phyloP scores from a whole-genome alignment of 2,329 filamentous ascomycete genomes.

The Metarhizium guizhouense region DNA sequence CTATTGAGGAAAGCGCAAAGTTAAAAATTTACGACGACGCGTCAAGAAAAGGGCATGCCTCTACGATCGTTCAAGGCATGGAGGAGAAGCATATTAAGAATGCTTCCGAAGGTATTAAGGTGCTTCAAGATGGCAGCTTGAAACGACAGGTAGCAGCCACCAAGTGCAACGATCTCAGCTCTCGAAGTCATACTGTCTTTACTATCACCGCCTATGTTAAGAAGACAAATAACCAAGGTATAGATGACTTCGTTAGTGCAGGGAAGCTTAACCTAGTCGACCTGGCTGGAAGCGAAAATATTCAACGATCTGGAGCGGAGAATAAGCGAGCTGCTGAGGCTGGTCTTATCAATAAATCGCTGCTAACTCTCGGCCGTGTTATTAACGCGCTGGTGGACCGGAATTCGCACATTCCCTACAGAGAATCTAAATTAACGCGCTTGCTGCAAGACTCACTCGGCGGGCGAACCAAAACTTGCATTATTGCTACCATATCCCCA shows the following conservation, averaged over 20 bases:
- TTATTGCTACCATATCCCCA: slow-evolving; percentile 92
- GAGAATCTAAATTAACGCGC: slow-evolving; percentile 93
- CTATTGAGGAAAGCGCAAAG: slow-evolving; percentile 72
- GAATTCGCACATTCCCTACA: slow-evolving; percentile 76
- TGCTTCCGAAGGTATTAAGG: slow-evolving; percentile 76
- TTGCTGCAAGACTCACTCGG: slow-evolving; percentile 94
- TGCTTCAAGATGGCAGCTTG: slow-evolving; percentile 81
- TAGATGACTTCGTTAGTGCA: slow-evolving; percentile 80
- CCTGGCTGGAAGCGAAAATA: slow-evolving; percentile 94
- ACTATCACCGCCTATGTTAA: slow-evolving; percentile 91
- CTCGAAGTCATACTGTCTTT: slow-evolving; percentile 93
- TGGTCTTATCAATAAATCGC: slow-evolving; percentile 94
- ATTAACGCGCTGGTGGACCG: slow-evolving; percentile 96
- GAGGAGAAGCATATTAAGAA: slow-evolving; percentile 89
- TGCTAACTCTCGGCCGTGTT: slow-evolving; percentile 88
- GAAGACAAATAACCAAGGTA: slow-evolving; percentile 67
- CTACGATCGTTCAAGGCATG: slow-evolving; percentile 92
- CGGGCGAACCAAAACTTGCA: slow-evolving; percentile 94
- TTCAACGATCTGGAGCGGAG: slow-evolving; percentile 91
- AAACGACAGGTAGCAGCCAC: slow-evolving; percentile 97
- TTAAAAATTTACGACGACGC: slow-evolving; percentile 94
- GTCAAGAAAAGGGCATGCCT: slow-evolving; percentile 72
- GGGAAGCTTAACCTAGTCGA: slow-evolving; percentile 96
- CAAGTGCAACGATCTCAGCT: slow-evolving; percentile 98
- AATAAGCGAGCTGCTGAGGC: slow-evolving; percentile 96